phyloP scores from a whole-genome alignment of 2,329 filamentous ascomycete species.

The Sarocladium brachiariae region DNA sequence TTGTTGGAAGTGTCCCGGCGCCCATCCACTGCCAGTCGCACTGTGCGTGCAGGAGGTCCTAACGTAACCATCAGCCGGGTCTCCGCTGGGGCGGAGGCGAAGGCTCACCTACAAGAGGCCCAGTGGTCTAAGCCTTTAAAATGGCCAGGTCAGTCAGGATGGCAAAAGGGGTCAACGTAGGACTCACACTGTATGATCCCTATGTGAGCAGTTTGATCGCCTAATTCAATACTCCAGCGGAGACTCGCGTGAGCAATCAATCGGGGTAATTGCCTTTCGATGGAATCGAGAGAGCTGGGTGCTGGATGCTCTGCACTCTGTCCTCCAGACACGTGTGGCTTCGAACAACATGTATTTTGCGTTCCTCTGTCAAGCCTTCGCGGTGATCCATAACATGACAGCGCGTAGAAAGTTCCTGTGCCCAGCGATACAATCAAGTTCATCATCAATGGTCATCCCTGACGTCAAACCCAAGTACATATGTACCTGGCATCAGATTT shows the following conservation, averaged over 20 bases:
- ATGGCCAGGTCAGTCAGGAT: background rate
- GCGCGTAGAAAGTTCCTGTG: too few relatives aligned
- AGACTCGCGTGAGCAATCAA: background rate
- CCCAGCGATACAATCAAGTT: background rate
- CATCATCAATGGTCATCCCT: background rate
- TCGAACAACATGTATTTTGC: background rate
- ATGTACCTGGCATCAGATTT: too few relatives aligned
- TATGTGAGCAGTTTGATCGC: background rate
- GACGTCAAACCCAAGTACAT: background rate
- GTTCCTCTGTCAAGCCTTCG: slow-evolving; percentile 1
- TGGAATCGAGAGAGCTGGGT: too few relatives aligned
- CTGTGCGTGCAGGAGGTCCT: background rate
- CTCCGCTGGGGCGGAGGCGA: background rate
- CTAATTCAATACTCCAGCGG: background rate
- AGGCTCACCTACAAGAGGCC: too few relatives aligned
- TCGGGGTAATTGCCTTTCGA: slow-evolving; percentile 1
- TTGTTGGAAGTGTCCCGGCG: background rate
- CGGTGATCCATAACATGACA: too few relatives aligned
- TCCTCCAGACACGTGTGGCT: background rate
- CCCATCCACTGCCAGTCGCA: background rate
- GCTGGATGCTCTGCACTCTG: background rate
- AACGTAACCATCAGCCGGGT: too few relatives aligned
- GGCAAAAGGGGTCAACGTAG: background rate
- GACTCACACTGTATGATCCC: background rate
- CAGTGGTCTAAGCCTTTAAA: background rate